These are phyloP conservation scores for Globisporangium lucens DNA, from an alignment of 352 stramenopile species.

Conservation along the genomic window DNA sequence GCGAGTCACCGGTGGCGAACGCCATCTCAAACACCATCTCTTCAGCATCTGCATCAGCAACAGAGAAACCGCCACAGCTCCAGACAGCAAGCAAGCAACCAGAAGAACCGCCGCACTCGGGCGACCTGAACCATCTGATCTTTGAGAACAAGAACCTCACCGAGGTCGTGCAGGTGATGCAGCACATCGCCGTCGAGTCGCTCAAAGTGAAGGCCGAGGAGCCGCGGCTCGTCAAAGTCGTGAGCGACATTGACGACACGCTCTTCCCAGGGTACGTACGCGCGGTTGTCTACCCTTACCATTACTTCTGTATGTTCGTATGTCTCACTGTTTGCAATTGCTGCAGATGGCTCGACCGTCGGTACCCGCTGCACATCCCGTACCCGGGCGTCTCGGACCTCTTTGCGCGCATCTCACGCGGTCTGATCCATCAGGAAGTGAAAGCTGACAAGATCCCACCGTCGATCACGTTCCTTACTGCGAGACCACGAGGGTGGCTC, in stretches of 20 bases:
- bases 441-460: slow-evolving; percentile 34
- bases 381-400: slow-evolving; percentile 79
- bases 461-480: slow-evolving; percentile 81
- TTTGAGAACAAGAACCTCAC: slow-evolving; percentile 78
- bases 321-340: not conserved
- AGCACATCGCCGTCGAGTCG: slow-evolving; percentile 79
- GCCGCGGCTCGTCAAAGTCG: slow-evolving; percentile 73
- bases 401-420: slow-evolving; percentile 58
- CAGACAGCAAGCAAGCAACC: not conserved
- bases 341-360: slow-evolving; percentile 57
- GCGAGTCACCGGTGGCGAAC: not conserved
- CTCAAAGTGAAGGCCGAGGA: slow-evolving; percentile 57
- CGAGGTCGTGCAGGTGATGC: slow-evolving; percentile 77
- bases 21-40: not conserved
- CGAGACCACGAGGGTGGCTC: slow-evolving; percentile 73
- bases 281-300: not conserved
- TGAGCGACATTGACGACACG: slow-evolving; percentile 88
- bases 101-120: slow-evolving; percentile 54
- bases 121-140: slow-evolving; percentile 75
- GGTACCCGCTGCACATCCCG: slow-evolving; percentile 70
- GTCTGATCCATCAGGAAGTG: slow-evolving; percentile 32
- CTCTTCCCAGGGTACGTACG: slow-evolving; percentile 54
- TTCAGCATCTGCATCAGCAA: not conserved
- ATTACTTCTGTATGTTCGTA: not conserved
- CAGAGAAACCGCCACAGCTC: not conserved